Percentiles rank a stretch among this genome's conserved stretches.
phyloP scores from a whole-genome alignment of 495 filamentous ascomycete genomes.

The Xylaria bambusicola region DNA sequence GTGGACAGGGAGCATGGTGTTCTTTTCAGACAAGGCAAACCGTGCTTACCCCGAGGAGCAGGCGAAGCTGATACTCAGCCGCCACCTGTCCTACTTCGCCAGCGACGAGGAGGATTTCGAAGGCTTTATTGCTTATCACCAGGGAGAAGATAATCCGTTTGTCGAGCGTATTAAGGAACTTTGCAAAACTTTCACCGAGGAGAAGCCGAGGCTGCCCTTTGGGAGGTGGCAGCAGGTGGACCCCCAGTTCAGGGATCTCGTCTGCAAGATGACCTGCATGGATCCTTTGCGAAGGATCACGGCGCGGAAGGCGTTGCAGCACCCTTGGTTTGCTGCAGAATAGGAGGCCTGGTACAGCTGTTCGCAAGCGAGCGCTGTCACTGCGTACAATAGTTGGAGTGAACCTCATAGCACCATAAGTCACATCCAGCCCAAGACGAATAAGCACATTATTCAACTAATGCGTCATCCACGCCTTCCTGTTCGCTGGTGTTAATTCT shows the following conservation, averaged over 20 bases:
- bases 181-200: conserved; percentile 8
- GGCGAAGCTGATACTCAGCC: conserved; percentile 9
- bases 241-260: conserved; percentile 17
- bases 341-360: not conserved
- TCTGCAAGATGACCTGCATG: conserved; percentile 25
- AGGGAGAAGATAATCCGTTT: conserved; percentile 19
- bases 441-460: conserved; percentile 2
- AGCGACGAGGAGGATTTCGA: conserved; percentile 15
- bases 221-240: conserved; percentile 14
- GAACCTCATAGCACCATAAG: conserved; percentile 3
- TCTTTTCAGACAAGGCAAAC: conserved; percentile 10
- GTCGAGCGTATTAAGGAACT: conserved; percentile 12
- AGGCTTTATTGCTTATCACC: conserved; percentile 17
- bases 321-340: conserved; percentile 21
- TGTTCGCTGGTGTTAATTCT: conserved; percentile 1
- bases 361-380: conserved; percentile 5
- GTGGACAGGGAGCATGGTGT: conserved; percentile 8
- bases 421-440: not conserved
- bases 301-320: conserved; percentile 21
- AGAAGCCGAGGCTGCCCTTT: conserved; percentile 16
- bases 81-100: conserved; percentile 12
- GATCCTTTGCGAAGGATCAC: conserved; percentile 23
- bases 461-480: not conserved
- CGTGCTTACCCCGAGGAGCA: conserved; percentile 12
- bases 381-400: conserved; percentile 2